These are phyloP conservation scores for Beauveria bassiana DNA, from an alignment of 2,329 filamentous ascomycete genomes.

Conservation along the genomic window DNA sequence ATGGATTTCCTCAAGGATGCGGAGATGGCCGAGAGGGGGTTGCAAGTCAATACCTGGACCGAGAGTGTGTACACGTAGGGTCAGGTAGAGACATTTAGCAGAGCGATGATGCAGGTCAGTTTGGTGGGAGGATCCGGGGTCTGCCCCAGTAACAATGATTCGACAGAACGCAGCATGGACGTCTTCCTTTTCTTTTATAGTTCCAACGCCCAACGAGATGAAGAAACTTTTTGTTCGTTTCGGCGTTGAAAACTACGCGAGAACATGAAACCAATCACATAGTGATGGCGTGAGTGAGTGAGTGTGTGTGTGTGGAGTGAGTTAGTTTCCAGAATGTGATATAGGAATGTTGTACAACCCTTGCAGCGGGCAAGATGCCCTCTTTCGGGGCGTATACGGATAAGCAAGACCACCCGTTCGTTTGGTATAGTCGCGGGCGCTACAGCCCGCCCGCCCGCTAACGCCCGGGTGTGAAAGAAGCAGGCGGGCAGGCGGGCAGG, in stretches of 20 bases:
- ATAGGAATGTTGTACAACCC: background rate
- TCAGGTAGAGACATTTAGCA: background rate
- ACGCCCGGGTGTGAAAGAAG: too few species aligned
- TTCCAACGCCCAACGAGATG: too few species aligned
- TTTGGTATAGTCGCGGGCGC: background rate
- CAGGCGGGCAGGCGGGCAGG: too few species aligned
- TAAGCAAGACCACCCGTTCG: too few species aligned
- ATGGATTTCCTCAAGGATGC: constrained; percentile 76
- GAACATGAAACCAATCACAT: background rate
- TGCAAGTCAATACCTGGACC: constrained; percentile 80
- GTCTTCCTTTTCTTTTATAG: background rate
- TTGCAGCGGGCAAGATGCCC: too few species aligned
- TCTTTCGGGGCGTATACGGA: too few species aligned
- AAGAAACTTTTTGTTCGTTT: too few species aligned
- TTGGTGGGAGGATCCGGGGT: too few species aligned
- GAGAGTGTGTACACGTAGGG: constrained; percentile 73
- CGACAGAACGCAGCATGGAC: background rate
- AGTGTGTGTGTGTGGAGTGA: background rate
- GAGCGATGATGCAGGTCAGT: background rate
- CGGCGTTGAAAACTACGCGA: too few species aligned
- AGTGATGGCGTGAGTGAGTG: background rate
- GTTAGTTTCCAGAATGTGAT: background rate
- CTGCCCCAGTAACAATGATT: too few species aligned
- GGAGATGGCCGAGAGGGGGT: constrained; percentile 79
- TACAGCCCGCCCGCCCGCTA: too few species aligned